Evolutionary conservation across 2,329 filamentous ascomycete species (phyloP).

Genomic region (Ascochyta rabiei): DNA sequence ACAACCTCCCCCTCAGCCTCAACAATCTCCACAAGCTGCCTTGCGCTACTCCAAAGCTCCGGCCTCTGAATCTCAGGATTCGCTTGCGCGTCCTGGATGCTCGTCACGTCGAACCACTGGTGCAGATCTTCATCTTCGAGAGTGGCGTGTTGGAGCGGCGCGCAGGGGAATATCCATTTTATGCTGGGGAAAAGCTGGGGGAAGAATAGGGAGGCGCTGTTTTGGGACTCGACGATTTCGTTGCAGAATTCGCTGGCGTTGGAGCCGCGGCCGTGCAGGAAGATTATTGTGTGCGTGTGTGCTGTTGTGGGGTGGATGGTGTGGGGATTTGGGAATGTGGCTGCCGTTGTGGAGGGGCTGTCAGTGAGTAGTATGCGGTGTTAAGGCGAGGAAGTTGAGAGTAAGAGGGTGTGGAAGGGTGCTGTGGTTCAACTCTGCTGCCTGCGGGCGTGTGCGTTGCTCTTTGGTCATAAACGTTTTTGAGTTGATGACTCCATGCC

Average conservation of each 20-base stretch:
- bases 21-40: slow-evolving; percentile 32
- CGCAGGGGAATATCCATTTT: slow-evolving; percentile 58
- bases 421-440: not conserved
- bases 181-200: slow-evolving; percentile 47
- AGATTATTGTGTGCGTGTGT: slow-evolving; percentile 56
- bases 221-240: slow-evolving; percentile 49
- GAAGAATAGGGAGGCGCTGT: slow-evolving; percentile 33
- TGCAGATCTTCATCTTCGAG: slow-evolving; percentile 32
- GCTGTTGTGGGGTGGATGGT: not conserved
- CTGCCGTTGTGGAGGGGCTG: not conserved
- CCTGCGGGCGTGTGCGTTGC: not conserved
- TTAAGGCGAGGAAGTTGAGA: not conserved
- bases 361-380: too few relatives aligned
- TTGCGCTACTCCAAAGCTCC: slow-evolving; percentile 51
- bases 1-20: slow-evolving; percentile 19
- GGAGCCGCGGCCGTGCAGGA: slow-evolving; percentile 56
- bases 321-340: not conserved
- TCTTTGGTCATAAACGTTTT: too few relatives aligned
- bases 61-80: slow-evolving; percentile 52
- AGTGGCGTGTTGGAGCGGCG: slow-evolving; percentile 39
- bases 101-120: slow-evolving; percentile 62
- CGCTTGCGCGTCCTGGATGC: slow-evolving; percentile 49
- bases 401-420: not conserved
- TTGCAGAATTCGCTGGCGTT: slow-evolving; percentile 44
- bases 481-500: too few relatives aligned